A percentile compares a stretch with the other conserved stretches of the same genome.
Conservation (phyloP, 495 filamentous ascomycete genomes). For the Oidiodendron maius region DNA sequence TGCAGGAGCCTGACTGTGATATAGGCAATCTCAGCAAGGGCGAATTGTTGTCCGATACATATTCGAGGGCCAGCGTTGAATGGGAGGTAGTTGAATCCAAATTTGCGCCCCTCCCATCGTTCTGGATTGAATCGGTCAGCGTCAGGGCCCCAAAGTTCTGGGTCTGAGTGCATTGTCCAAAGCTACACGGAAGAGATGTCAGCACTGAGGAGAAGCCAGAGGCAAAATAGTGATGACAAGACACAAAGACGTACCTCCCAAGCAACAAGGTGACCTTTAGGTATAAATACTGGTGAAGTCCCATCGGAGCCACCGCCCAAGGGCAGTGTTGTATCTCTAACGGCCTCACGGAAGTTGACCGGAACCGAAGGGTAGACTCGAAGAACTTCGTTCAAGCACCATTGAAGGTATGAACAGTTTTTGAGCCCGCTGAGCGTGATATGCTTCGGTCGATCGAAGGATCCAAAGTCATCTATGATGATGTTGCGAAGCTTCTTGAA, state of each 20-base stretch:
- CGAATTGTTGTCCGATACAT: slow-evolving; percentile 47
- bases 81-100: slow-evolving; percentile 22
- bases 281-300: slow-evolving; percentile 37
- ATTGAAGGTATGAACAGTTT: slow-evolving; percentile 16
- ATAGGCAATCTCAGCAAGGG: slow-evolving; percentile 49
- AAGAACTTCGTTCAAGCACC: slow-evolving; percentile 14
- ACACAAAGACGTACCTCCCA: slow-evolving; percentile 23
- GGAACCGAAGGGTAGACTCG: slow-evolving; percentile 46
- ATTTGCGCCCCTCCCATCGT: slow-evolving; percentile 27
- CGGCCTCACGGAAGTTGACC: slow-evolving; percentile 32
- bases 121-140: slow-evolving; percentile 31
- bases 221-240: slow-evolving; percentile 20
- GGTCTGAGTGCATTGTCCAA: slow-evolving; percentile 34
- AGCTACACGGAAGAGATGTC: slow-evolving; percentile 25
- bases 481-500: slow-evolving; percentile 37
- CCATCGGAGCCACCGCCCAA: slow-evolving; percentile 46
- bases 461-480: slow-evolving; percentile 25
- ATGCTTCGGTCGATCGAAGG: slow-evolving; percentile 17
- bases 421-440: slow-evolving; percentile 27
- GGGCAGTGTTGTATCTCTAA: slow-evolving; percentile 42
- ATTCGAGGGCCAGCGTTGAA: slow-evolving; percentile 55
- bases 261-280: slow-evolving; percentile 31
- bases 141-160: slow-evolving; percentile 29
- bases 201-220: slow-evolving; percentile 22
- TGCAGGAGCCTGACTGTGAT: slow-evolving; percentile 58